Percentiles rank a stretch among this genome's conserved stretches.
These are phyloP conservation scores for Candida khao-thaluensis DNA, from an alignment of 805 yeast genomes.

Conservation along the genomic window DNA sequence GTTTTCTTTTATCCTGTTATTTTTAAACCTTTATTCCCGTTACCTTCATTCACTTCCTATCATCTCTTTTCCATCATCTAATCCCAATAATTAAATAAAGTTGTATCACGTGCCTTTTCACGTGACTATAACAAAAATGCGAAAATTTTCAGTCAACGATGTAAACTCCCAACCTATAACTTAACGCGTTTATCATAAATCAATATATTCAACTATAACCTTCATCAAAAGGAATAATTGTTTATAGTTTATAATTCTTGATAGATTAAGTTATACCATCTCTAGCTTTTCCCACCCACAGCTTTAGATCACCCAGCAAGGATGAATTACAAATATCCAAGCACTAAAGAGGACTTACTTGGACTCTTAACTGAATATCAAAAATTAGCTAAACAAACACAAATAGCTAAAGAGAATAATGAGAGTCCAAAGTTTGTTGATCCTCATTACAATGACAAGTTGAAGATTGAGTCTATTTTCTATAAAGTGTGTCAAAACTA, in stretches of 20 bases:
- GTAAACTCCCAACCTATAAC: background rate
- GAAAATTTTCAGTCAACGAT: constrained; percentile 3
- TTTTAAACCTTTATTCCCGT: too few relatives aligned
- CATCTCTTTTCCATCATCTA: too few relatives aligned
- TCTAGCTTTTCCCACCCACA: too few relatives aligned
- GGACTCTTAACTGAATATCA: constrained; percentile 26
- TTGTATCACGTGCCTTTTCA: too few relatives aligned
- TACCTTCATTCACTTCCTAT: too few relatives aligned
- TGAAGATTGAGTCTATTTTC: constrained; percentile 30
- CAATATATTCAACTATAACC: background rate
- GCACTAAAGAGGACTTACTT: constrained; percentile 25
- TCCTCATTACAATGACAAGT: constrained; percentile 23
- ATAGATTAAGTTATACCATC: too few relatives aligned
- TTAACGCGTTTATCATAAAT: constrained; percentile 3
- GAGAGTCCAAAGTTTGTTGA: constrained; percentile 20
- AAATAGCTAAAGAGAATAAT: constrained; percentile 5
- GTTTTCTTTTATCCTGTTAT: too few relatives aligned
- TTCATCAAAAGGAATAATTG: too few relatives aligned
- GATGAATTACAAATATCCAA: constrained; percentile 23
- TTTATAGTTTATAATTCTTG: too few relatives aligned
- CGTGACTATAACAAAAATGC: too few relatives aligned
- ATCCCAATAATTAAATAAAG: too few relatives aligned
- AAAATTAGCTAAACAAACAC: constrained; percentile 19
- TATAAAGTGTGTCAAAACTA: constrained; percentile 27
- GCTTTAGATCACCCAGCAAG: too few relatives aligned